Evolutionary conservation across 495 filamentous ascomycete species (phyloP).

Genomic region (Tuber melanosporum): DNA sequence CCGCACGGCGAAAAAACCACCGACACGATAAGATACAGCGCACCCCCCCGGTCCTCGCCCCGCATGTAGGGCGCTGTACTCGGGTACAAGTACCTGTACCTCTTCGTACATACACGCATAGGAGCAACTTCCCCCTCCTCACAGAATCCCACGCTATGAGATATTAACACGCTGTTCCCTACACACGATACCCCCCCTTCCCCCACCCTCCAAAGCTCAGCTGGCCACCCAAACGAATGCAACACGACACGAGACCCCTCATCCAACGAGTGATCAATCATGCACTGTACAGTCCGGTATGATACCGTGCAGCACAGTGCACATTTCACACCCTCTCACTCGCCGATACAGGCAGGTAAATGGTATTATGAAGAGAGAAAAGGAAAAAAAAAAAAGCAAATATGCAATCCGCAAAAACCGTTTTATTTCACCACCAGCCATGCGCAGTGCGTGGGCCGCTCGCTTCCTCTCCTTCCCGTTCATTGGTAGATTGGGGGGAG

Average conservation of each 20-base stretch:
- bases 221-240: not conserved
- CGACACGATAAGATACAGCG: not conserved
- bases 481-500: not conserved
- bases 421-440: not conserved
- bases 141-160: not conserved
- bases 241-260: not conserved
- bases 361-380: not conserved
- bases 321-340: constrained; percentile 4
- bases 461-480: not conserved
- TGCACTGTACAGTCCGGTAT: not conserved
- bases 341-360: not conserved
- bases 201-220: not conserved
- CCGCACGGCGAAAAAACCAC: not conserved
- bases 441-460: not conserved
- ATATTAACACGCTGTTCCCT: not conserved
- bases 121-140: not conserved
- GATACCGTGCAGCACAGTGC: not conserved
- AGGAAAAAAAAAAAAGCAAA: not conserved
- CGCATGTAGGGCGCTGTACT: not conserved
- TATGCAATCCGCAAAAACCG: not conserved
- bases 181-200: not conserved
- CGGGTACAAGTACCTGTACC: no score
- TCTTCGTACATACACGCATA: not conserved
- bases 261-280: constrained; percentile 1
- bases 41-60: not conserved